Evolutionary conservation across 805 yeast genomes (phyloP), one percentile per base, ranked within the genome.

Genomic region (Starmera amethionina): DNA sequence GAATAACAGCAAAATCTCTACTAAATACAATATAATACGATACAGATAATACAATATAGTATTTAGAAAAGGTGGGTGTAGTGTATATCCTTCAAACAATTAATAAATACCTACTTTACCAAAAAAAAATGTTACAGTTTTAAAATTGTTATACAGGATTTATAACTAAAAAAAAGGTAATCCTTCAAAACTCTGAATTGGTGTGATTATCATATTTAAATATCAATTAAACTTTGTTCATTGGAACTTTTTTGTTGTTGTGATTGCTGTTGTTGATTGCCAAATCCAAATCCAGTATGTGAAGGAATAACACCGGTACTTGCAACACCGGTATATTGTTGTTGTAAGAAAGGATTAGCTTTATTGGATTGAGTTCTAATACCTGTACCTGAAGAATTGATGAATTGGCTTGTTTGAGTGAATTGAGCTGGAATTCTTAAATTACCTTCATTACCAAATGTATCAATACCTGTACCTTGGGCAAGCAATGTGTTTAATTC

Each of bases 231-330:
- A 29, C 56, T 53, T 39, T 53, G 57, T 30, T 51, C 57, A 34
- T 22, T 22, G 13, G 16, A n/a, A n/a, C 33, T 15, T 22, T 6
- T 22, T 22, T 22, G 27, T 22, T 48, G 42, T 22, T 36, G 47
- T 30, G 39, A 41, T 22, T 37, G 46, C 40, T 42, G 56, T 28
- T 60, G 62, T 46, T 79, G 86, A 50, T 88, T 89, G 37, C 97
- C 97, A 62, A 89, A 89, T 1, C 97, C 97, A 56, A 78, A 88
- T 3, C 97, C 97, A 2, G 97, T 89, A 54, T 83, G 80, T 3
- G 93, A 79, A 6, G 95, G 89, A 38, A 81, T 77, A 44, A 87
- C 72, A 25, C 65, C 70, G 12, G 84, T 68, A 30, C 79, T 68
- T 28, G 84, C 79, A 29, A 80, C 71, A 29, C 88, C 88, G 1